Percentiles rank a stretch among this genome's conserved stretches.
Evolutionary conservation across 805 yeast genomes (phyloP).

Genomic region (Blastobotrys mokoenaii): DNA sequence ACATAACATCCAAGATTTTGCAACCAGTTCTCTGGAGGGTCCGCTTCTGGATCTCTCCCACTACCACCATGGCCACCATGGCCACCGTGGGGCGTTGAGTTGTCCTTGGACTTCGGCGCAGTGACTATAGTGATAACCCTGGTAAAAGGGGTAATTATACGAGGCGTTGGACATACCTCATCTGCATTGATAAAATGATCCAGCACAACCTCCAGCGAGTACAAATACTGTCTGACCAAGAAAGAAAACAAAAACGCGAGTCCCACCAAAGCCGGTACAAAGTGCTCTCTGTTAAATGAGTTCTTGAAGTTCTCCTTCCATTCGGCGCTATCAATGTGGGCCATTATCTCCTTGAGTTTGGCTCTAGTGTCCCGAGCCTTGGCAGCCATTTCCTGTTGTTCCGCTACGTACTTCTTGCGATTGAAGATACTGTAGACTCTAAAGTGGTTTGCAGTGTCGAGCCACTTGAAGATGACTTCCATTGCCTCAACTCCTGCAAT

Average conservation of each 20-base stretch:
- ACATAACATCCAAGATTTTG: constrained; percentile 20
- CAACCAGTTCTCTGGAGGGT: constrained; percentile 23
- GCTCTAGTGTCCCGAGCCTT: constrained; percentile 5
- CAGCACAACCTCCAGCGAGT: constrained; percentile 4
- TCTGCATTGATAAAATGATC: constrained; percentile 12
- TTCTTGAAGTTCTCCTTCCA: constrained; percentile 1
- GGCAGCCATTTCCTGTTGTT: constrained; percentile 7
- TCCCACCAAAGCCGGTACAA: constrained; percentile 8
- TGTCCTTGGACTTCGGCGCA: background rate
- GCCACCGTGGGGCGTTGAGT: background rate
- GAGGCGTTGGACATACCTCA: constrained; percentile 13
- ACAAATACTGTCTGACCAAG: constrained; percentile 7
- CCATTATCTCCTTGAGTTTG: constrained; percentile 3
- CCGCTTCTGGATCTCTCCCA: constrained; percentile 25
- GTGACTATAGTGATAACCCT: constrained; percentile 1
- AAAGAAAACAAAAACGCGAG: constrained; percentile 16
- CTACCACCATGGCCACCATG: background rate
- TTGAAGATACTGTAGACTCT: constrained; percentile 10
- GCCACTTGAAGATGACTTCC: constrained; percentile 14
- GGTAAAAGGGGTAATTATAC: constrained; percentile 12
- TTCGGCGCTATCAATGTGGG: constrained; percentile 1
- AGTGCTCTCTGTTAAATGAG: constrained; percentile 1
- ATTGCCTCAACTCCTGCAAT: constrained; percentile 12
- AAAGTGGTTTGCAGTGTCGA: constrained; percentile 18
- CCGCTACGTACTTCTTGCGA: constrained; percentile 4